These are phyloP conservation scores for Hypoxylon sp. DNA, from an alignment of 2,329 filamentous ascomycete species.

Conservation along the genomic window DNA sequence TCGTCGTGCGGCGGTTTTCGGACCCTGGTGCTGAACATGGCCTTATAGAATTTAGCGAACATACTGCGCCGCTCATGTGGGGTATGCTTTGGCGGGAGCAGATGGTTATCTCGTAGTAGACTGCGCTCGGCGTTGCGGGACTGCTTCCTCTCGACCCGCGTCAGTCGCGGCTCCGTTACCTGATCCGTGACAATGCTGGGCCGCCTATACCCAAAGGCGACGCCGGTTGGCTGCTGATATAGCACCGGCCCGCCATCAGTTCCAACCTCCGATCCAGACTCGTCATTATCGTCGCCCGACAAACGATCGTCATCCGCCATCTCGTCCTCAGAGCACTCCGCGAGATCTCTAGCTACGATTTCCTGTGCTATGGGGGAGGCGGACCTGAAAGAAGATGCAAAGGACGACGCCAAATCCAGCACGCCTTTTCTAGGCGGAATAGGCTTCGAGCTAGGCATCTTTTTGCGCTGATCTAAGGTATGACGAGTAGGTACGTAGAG, in stretches of 20 bases:
- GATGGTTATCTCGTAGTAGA: conserved; percentile 72
- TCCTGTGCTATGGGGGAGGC: conserved; percentile 75
- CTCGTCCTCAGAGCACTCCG: conserved; percentile 71
- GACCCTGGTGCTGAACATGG: conserved; percentile 68
- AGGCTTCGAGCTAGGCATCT: conserved; percentile 44
- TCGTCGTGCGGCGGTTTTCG: conserved; percentile 56
- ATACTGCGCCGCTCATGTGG: conserved; percentile 52
- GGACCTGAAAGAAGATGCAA: conserved; percentile 66
- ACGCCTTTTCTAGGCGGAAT: conserved; percentile 42
- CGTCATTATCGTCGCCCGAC: conserved; percentile 49
- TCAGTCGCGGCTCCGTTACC: conserved; percentile 61
- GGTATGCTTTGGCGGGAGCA: conserved; percentile 71
- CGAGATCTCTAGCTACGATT: conserved; percentile 74
- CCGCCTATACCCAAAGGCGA: conserved; percentile 77
- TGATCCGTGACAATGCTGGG: conserved; percentile 73
- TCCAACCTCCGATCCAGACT: conserved; percentile 50
- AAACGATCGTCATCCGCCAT: conserved; percentile 43
- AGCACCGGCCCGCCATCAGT: conserved; percentile 60
- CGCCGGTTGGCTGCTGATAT: conserved; percentile 82
- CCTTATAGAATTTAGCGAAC: conserved; percentile 55
- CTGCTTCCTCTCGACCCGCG: conserved; percentile 66
- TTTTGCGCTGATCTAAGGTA: not conserved
- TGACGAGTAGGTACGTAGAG: not conserved
- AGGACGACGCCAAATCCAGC: conserved; percentile 59
- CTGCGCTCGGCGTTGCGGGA: conserved; percentile 69